Conservation (phyloP, 345 rosid species). For the Brassica carinata region DNA sequence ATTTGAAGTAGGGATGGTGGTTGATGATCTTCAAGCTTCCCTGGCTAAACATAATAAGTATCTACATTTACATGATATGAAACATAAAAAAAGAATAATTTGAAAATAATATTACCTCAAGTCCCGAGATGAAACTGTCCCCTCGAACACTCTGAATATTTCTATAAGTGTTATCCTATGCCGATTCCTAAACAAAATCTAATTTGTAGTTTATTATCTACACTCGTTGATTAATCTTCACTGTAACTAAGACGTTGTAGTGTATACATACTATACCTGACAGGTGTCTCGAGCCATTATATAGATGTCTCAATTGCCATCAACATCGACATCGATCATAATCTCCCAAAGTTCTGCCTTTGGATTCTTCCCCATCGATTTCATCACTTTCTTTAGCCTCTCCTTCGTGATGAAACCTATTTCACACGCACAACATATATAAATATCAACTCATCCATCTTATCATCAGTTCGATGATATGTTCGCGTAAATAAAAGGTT, state of each 20-base stretch:
- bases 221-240: background rate
- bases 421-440: background rate
- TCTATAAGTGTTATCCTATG: background rate
- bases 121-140: background rate
- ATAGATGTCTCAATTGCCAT: constrained; percentile 32
- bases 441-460: background rate
- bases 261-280: constrained; percentile 25
- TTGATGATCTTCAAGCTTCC: background rate
- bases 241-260: background rate
- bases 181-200: background rate
- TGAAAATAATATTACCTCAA: background rate
- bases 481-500: background rate
- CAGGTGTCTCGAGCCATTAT: constrained; percentile 39
- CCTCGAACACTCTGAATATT: background rate
- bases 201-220: background rate
- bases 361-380: constrained; percentile 36
- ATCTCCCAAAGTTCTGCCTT: constrained; percentile 30
- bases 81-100: background rate
- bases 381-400: constrained; percentile 27
- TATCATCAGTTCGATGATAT: constrained; percentile 4
- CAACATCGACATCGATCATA: constrained; percentile 34
- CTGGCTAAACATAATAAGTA: background rate
- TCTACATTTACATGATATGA: background rate
- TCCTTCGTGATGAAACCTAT: constrained; percentile 19
- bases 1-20: background rate